Percentiles rank a stretch among this genome's conserved stretches.
Conservation (phyloP, 805 yeast species). For the Candida pseudoglaebosa region DNA sequence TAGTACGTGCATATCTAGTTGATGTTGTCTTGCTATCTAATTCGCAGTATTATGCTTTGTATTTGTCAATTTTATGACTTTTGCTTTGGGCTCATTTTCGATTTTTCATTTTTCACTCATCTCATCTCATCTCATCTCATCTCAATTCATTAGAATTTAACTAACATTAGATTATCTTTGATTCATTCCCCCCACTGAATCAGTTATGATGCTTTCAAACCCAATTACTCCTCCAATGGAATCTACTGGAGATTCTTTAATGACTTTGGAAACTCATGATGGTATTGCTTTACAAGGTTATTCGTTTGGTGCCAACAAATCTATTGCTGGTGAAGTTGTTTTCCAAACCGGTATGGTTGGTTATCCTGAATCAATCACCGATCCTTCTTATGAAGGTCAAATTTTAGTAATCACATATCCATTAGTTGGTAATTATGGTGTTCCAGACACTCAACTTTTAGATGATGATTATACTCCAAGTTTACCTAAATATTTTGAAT, state of each 20-base stretch:
- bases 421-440: constrained; percentile 97
- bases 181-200: background rate
- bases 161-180: background rate
- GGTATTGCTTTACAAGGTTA: constrained; percentile 88
- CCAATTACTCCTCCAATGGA: constrained; percentile 92
- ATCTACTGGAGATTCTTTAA: constrained; percentile 73
- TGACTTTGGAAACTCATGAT: constrained; percentile 85
- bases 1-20: too few relatives aligned
- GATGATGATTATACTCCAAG: constrained; percentile 63
- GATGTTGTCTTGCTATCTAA: too few relatives aligned
- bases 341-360: constrained; percentile 99
- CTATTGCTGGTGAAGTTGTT: constrained; percentile 95
- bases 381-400: constrained; percentile 98
- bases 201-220: constrained; percentile 4
- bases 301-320: constrained; percentile 89
- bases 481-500: constrained; percentile 90
- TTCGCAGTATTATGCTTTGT: too few relatives aligned
- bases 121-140: constrained; percentile 3
- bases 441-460: constrained; percentile 74
- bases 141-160: background rate
- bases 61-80: too few relatives aligned
- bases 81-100: background rate
- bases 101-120: background rate
- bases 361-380: constrained; percentile 96
- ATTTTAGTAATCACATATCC: constrained; percentile 96